Percentiles rank a stretch among this genome's conserved stretches.
These are phyloP conservation scores for Stentor coeruleus DNA, from an alignment of 73 alveolate species.

Conservation along the genomic window DNA sequence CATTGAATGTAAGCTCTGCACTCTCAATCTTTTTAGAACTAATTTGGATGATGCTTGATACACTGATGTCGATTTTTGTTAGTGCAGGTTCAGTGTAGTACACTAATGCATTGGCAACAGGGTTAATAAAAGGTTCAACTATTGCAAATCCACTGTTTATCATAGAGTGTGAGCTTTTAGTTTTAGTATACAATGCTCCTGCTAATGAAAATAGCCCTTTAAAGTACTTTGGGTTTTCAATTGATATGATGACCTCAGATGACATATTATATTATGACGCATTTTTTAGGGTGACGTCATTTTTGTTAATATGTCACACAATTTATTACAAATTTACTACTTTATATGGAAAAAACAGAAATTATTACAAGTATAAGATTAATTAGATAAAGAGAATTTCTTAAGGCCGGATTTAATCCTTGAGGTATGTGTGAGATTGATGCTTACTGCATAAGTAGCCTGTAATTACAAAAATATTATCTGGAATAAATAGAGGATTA, in stretches of 20 bases:
- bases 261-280: background rate
- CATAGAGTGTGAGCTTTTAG: background rate
- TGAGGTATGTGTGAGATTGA: too few species aligned
- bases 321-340: too few species aligned
- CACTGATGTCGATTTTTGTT: background rate
- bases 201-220: background rate
- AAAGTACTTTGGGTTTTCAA: background rate
- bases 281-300: background rate
- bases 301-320: too few species aligned
- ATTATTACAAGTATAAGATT: too few species aligned
- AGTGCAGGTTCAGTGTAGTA: too few species aligned
- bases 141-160: background rate
- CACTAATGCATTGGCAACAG: too few species aligned
- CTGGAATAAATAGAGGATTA: too few species aligned
- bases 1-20: background rate
- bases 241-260: background rate
- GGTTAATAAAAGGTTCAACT: background rate
- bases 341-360: too few species aligned
- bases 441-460: too few species aligned
- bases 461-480: too few species aligned
- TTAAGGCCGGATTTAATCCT: too few species aligned
- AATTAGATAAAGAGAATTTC: too few species aligned
- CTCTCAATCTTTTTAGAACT: background rate
- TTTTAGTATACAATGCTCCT: background rate
- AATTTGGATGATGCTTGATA: background rate